Percentiles rank a stretch among this genome's conserved stretches.
Conservation (phyloP, 2,329 filamentous ascomycete genomes). For the Phialophora tarda region DNA sequence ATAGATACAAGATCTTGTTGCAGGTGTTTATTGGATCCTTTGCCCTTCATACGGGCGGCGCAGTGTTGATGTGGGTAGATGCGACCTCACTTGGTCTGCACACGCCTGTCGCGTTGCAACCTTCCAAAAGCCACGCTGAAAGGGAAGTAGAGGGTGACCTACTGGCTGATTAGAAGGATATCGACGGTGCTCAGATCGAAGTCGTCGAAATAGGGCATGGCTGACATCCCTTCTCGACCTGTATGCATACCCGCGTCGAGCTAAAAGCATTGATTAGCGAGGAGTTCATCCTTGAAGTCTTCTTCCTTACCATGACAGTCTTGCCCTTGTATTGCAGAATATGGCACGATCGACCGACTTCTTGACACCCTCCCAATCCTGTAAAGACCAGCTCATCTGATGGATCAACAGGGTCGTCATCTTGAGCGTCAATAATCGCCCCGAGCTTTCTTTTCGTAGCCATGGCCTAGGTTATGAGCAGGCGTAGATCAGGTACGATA, state of each 20-base stretch:
- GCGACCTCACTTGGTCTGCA: background rate
- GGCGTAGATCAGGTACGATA: background rate
- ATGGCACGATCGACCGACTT: constrained; percentile 95
- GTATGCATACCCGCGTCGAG: constrained; percentile 97
- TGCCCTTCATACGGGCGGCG: background rate
- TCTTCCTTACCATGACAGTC: constrained; percentile 83
- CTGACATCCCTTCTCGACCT: constrained; percentile 79
- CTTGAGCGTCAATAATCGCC: constrained; percentile 66
- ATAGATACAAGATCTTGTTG: constrained; percentile 28
- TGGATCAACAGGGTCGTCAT: constrained; percentile 88
- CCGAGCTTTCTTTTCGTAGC: constrained; percentile 90
- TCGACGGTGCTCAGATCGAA: constrained; percentile 98
- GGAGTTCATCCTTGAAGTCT: background rate
- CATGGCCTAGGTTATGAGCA: constrained; percentile 61
- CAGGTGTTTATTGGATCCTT: constrained; percentile 1
- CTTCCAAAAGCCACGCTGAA: constrained; percentile 34
- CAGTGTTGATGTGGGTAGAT: background rate
- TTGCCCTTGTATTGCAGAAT: constrained; percentile 99
- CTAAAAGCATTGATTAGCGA: constrained; percentile 53
- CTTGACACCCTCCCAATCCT: constrained; percentile 91
- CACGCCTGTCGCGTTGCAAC: background rate
- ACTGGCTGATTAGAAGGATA: constrained; percentile 98
- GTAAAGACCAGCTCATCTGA: constrained; percentile 94
- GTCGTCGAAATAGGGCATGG: constrained; percentile 96
- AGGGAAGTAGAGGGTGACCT: constrained; percentile 60